These are phyloP conservation scores for Westerdykella sp. DNA, from an alignment of 2,329 filamentous ascomycete species.

Conservation along the genomic window DNA sequence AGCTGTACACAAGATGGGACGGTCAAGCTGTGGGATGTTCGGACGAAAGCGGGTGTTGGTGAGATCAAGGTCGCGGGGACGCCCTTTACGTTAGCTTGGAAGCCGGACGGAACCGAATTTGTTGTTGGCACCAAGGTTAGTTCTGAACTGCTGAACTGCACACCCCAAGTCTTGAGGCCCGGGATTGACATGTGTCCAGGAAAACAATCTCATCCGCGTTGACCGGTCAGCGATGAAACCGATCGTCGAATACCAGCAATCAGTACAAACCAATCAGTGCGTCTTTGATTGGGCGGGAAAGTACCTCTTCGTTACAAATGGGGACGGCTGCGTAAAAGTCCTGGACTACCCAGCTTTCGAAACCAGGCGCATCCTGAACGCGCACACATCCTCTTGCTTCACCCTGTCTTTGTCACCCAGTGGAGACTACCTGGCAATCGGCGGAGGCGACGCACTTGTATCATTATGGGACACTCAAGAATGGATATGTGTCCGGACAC, in stretches of 20 bases:
- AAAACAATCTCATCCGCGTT: conserved; percentile 57
- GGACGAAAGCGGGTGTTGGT: conserved; percentile 63
- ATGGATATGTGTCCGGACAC: conserved; percentile 68
- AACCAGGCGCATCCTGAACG: conserved; percentile 55
- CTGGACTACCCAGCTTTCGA: conserved; percentile 45
- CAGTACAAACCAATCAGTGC: conserved; percentile 64
- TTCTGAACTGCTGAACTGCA: background rate
- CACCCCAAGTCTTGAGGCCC: background rate
- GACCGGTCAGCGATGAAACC: conserved; percentile 54
- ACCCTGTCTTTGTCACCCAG: conserved; percentile 64
- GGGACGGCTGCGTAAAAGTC: conserved; percentile 64
- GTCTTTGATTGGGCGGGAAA: conserved; percentile 67
- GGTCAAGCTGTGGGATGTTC: conserved; percentile 74
- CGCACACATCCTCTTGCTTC: conserved; percentile 67
- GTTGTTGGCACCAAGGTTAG: conserved; percentile 67
- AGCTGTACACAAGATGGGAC: conserved; percentile 68
- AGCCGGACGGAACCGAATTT: conserved; percentile 62
- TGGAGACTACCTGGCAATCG: conserved; percentile 66
- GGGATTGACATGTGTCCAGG: conserved; percentile 36
- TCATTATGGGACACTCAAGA: conserved; percentile 71
- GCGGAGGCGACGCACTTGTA: conserved; percentile 69
- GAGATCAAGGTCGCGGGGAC: conserved; percentile 57
- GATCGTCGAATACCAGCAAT: conserved; percentile 55
- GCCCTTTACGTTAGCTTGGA: conserved; percentile 68
- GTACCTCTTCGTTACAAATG: conserved; percentile 64